phyloP scores from a whole-genome alignment of 495 filamentous ascomycete genomes.

The Penicillium lividum region DNA sequence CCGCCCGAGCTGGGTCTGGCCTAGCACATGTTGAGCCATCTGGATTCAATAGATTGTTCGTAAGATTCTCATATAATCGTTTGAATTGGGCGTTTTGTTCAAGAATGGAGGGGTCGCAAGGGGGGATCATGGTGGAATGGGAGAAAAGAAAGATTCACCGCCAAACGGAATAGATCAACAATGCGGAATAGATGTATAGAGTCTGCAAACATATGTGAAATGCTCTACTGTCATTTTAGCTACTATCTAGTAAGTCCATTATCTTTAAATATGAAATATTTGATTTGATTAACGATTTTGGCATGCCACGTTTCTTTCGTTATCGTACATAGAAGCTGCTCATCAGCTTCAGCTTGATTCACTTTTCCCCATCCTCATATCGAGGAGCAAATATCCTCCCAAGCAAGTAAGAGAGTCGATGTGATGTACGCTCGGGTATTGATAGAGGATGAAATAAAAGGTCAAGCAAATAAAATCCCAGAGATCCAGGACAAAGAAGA shows the following conservation, averaged over 20 bases:
- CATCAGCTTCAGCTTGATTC: constrained; percentile 22
- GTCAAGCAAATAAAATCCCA: constrained; percentile 17
- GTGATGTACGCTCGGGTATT: background rate
- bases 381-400: constrained; percentile 9
- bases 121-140: constrained; percentile 59
- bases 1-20: constrained; percentile 54
- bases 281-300: constrained; percentile 14
- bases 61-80: constrained; percentile 60
- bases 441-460: constrained; percentile 7
- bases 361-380: constrained; percentile 15
- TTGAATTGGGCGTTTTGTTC: constrained; percentile 66
- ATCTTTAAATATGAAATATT: background rate
- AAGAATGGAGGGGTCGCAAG: constrained; percentile 61
- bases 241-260: background rate
- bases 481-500: constrained; percentile 7
- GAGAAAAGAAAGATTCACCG: constrained; percentile 25
- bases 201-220: no score
- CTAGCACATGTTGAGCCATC: constrained; percentile 63
- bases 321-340: constrained; percentile 45
- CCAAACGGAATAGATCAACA: constrained; percentile 12
- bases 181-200: background rate
- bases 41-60: constrained; percentile 56
- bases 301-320: constrained; percentile 47
- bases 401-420: background rate
- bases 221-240: no score